Conservation (phyloP, 2,329 filamentous ascomycete species). For the Alternaria brassicicola region DNA sequence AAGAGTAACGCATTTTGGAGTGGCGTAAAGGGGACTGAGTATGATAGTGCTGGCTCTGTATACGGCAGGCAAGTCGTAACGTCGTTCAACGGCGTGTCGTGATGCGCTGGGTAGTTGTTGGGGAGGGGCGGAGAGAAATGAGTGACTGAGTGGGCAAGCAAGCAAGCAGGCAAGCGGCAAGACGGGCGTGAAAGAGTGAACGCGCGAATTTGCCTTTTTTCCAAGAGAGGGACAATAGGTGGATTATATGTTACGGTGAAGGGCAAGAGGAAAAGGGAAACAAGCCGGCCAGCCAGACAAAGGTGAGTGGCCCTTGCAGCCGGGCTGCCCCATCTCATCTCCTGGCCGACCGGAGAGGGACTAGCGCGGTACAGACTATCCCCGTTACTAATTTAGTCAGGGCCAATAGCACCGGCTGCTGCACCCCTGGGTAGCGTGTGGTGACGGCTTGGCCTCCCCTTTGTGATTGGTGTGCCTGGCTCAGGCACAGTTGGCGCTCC, state of each 20-base stretch:
- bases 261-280: constrained; percentile 28
- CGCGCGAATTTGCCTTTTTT: constrained; percentile 41
- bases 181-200: constrained; percentile 49
- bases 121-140: constrained; percentile 20
- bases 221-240: constrained; percentile 30
- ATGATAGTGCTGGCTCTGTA: constrained; percentile 12
- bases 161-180: constrained; percentile 22
- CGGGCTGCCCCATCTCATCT: constrained; percentile 36
- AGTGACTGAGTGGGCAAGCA: constrained; percentile 35
- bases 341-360: constrained; percentile 18
- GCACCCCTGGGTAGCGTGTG: constrained; percentile 4
- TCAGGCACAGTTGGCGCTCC: constrained; percentile 29
- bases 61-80: constrained; percentile 27
- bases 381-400: constrained; percentile 30
- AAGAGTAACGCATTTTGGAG: constrained; percentile 44
- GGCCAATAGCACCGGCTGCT: constrained; percentile 37
- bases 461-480: constrained; percentile 44
- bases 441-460: constrained; percentile 4
- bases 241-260: constrained; percentile 36
- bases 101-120: constrained; percentile 10
- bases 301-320: constrained; percentile 25
- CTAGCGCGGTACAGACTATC: constrained; percentile 26
- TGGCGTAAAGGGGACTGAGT: constrained; percentile 9
- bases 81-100: constrained; percentile 35
- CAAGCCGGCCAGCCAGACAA: constrained; percentile 29